These are phyloP conservation scores for Anisodus tanguticus DNA, from an alignment of 257 asterid genomes.

Conservation along the genomic window DNA sequence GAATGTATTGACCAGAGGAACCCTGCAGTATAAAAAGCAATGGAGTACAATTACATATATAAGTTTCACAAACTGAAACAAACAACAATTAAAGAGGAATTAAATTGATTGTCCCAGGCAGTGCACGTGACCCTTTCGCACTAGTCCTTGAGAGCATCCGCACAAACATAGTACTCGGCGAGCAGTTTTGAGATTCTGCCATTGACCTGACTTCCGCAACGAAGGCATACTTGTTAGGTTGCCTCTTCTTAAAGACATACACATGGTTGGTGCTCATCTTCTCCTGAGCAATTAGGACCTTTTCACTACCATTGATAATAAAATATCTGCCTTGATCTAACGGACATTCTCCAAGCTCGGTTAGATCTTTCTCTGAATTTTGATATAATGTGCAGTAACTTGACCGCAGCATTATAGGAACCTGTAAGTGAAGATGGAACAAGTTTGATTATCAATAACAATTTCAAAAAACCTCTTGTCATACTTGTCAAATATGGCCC, in stretches of 20 bases:
- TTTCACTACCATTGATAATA: conserved; percentile 95
- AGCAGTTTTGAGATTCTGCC: conserved; percentile 96
- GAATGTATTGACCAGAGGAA: conserved; percentile 94
- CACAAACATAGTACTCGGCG: conserved; percentile 98
- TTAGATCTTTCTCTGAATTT: conserved; percentile 95
- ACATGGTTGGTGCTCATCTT: conserved; percentile 99
- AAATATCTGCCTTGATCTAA: conserved; percentile 99
- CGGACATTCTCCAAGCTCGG: conserved; percentile 99
- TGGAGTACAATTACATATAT: conserved; percentile 2
- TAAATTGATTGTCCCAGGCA: neutral
- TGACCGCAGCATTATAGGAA: conserved; percentile 95
- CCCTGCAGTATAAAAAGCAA: conserved; percentile 59
- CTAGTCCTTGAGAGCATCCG: conserved; percentile 98
- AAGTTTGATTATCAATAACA: conserved; percentile 22
- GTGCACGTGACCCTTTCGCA: conserved; percentile 78
- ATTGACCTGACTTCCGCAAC: conserved; percentile 94
- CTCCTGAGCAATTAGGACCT: conserved; percentile 98
- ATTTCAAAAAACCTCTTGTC: neutral
- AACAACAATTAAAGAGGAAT: neutral
- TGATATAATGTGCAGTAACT: conserved; percentile 93
- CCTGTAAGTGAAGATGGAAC: conserved; percentile 47
- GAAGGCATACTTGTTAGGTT: conserved; percentile 97
- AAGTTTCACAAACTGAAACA: conserved; percentile 6
- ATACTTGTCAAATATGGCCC: neutral
- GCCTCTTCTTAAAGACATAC: conserved; percentile 94